phyloP scores from a whole-genome alignment of 164 flowering plant species.

The Vitis cinerea region DNA sequence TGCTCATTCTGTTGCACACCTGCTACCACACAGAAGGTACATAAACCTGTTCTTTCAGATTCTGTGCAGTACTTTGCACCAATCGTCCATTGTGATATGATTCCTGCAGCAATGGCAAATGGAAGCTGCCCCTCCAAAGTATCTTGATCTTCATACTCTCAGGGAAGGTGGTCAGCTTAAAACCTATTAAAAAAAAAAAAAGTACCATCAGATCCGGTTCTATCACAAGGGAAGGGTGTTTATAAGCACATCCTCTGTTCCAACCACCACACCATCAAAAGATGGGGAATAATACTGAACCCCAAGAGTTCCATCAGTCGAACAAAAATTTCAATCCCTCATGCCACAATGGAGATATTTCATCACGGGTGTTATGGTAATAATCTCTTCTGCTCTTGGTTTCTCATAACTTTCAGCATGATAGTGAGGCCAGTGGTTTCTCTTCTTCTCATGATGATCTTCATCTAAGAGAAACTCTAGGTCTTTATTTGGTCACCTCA shows the following conservation, averaged over 20 bases:
- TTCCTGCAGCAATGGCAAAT: constrained; percentile 91
- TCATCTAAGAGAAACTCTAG: constrained; percentile 84
- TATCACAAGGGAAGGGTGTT: constrained; percentile 86
- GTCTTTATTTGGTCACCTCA: constrained; percentile 57
- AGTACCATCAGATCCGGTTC: constrained; percentile 78
- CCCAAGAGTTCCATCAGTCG: constrained; percentile 84
- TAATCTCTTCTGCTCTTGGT: constrained; percentile 5
- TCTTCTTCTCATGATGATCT: too few species aligned
- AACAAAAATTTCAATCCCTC: constrained; percentile 72
- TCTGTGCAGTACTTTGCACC: constrained; percentile 92
- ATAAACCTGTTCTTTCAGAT: constrained; percentile 93
- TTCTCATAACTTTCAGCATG: too few species aligned
- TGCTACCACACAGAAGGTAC: constrained; percentile 90
- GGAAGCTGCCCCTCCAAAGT: constrained; percentile 74
- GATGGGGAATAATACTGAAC: constrained; percentile 76
- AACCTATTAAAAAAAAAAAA: too few species aligned
- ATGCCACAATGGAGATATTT: constrained; percentile 84
- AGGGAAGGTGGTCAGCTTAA: constrained; percentile 60
- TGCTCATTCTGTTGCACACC: too few species aligned
- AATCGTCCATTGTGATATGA: constrained; percentile 95
- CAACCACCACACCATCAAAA: constrained; percentile 79
- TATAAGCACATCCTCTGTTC: constrained; percentile 88
- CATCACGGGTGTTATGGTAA: constrained; percentile 77
- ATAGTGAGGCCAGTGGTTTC: too few species aligned
- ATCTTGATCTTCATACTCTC: constrained; percentile 79